Evolutionary conservation across 2,329 filamentous ascomycete genomes (phyloP).

Genomic region (Monilinia aucupariae): DNA sequence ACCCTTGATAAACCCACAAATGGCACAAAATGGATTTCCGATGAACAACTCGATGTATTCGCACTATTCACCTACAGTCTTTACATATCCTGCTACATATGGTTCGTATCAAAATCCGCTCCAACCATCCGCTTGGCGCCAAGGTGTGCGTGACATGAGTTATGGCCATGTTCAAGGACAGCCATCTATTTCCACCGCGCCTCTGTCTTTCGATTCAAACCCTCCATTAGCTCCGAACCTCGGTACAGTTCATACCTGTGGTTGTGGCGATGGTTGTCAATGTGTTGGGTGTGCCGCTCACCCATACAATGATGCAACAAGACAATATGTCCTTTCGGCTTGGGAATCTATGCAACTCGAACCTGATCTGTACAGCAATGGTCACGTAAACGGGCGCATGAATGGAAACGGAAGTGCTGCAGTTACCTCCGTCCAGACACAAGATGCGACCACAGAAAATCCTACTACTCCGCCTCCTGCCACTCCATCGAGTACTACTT

Average conservation of each 20-base stretch:
- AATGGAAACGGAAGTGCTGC: slow-evolving; percentile 8
- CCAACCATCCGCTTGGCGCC: slow-evolving; percentile 49
- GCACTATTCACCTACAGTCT: slow-evolving; percentile 39
- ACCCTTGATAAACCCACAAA: slow-evolving; percentile 22
- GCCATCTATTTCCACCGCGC: slow-evolving; percentile 15
- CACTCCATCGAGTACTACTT: slow-evolving; percentile 31
- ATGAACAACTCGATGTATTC: slow-evolving; percentile 24
- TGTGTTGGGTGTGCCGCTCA: slow-evolving; percentile 65
- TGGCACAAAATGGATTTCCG: slow-evolving; percentile 29
- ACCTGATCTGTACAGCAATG: slow-evolving; percentile 23
- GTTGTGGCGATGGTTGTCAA: slow-evolving; percentile 60
- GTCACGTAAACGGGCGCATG: slow-evolving; percentile 18
- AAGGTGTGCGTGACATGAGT: slow-evolving; percentile 40
- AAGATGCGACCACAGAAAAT: slow-evolving; percentile 1
- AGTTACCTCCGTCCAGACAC: slow-evolving; percentile 12
- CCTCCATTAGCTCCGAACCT: slow-evolving; percentile 36
- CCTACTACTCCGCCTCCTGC: slow-evolving; percentile 29
- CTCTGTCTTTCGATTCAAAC: slow-evolving; percentile 32
- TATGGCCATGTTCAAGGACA: slow-evolving; percentile 37
- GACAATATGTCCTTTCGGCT: slow-evolving; percentile 48
- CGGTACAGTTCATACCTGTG: slow-evolving; percentile 45
- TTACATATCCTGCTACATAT: slow-evolving; percentile 49
- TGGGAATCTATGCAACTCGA: slow-evolving; percentile 31
- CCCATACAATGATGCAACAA: slow-evolving; percentile 61
- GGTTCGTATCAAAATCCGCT: slow-evolving; percentile 52